Percentiles rank a stretch among this genome's conserved stretches.
These are phyloP conservation scores for Ceratocystis colombiana DNA, from an alignment of 2,329 filamentous ascomycete species.

Conservation along the genomic window DNA sequence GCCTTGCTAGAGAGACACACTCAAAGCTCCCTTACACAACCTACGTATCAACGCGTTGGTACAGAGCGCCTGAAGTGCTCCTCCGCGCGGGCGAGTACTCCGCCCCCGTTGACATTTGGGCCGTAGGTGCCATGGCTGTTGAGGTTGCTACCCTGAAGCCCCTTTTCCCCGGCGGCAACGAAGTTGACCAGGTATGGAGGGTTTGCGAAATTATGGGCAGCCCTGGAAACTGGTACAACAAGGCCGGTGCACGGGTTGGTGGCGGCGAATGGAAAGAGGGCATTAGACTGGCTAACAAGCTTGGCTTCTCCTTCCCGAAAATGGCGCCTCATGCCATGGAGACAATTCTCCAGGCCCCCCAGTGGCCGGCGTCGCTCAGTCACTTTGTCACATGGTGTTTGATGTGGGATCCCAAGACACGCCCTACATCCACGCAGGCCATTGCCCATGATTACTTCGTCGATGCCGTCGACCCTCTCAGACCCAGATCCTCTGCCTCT, in stretches of 20 bases:
- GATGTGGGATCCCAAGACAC: conserved; percentile 93
- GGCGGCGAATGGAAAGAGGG: conserved; percentile 98
- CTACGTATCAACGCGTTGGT: conserved; percentile 97
- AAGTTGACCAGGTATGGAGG: conserved; percentile 97
- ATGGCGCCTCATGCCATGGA: conserved; percentile 98
- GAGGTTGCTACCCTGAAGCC: conserved; percentile 95
- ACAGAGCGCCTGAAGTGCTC: conserved; percentile 89
- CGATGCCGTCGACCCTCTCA: conserved; percentile 82
- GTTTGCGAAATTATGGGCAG: conserved; percentile 99
- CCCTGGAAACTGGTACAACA: conserved; percentile 96
- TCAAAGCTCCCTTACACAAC: conserved; percentile 95
- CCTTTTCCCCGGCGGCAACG: conserved; percentile 91
- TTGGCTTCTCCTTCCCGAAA: conserved; percentile 97
- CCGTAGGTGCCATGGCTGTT: conserved; percentile 95
- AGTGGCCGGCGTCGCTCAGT: conserved; percentile 80
- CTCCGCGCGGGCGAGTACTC: conserved; percentile 93
- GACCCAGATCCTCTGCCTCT: conserved; percentile 83
- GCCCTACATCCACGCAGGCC: conserved; percentile 89
- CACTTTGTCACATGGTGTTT: conserved; percentile 97
- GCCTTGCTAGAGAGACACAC: conserved; percentile 91
- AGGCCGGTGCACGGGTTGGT: conserved; percentile 72
- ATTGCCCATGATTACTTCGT: conserved; percentile 88
- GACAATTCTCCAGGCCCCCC: conserved; percentile 76
- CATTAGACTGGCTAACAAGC: conserved; percentile 80
- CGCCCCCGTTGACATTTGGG: conserved; percentile 96